phyloP scores from a whole-genome alignment of 2,329 filamentous ascomycete species.

The Geosmithia putterillii region DNA sequence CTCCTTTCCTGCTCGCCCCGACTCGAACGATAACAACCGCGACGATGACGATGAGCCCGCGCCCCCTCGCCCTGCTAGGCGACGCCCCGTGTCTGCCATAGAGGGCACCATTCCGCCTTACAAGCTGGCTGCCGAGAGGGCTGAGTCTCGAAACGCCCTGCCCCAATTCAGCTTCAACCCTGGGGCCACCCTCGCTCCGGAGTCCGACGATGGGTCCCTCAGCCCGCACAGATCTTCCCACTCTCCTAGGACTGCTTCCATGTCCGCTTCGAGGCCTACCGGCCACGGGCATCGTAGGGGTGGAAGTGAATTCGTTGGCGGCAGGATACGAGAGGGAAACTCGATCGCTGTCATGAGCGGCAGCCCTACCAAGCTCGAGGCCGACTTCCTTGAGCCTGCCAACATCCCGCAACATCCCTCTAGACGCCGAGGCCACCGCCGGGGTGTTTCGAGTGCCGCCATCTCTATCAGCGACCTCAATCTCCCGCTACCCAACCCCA shows the following conservation, averaged over 20 bases:
- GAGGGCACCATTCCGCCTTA: conserved; percentile 25
- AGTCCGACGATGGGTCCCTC: conserved; percentile 25
- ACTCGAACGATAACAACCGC: no score
- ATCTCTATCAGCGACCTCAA: conserved; percentile 77
- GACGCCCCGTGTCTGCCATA: conserved; percentile 40
- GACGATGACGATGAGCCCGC: conserved; percentile 30
- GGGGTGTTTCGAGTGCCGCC: conserved; percentile 51
- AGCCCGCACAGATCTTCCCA: conserved; percentile 44
- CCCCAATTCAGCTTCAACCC: conserved; percentile 47
- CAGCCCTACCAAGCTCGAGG: conserved; percentile 55
- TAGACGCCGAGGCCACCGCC: conserved; percentile 55
- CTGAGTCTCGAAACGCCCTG: conserved; percentile 25
- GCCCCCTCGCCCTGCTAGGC: conserved; percentile 32
- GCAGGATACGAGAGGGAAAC: conserved; percentile 47
- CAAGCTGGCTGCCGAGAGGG: conserved; percentile 15
- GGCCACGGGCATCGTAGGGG: conserved; percentile 70
- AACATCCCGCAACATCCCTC: conserved; percentile 35
- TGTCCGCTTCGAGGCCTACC: conserved; percentile 40
- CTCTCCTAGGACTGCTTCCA: conserved; percentile 32
- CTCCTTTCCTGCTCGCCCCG: conserved; percentile 55
- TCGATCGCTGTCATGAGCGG: conserved; percentile 51
- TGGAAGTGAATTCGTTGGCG: conserved; percentile 78
- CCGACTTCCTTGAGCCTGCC: conserved; percentile 26
- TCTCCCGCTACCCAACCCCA: conserved; percentile 48
- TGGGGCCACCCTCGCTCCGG: conserved; percentile 22